These are phyloP conservation scores for Neobulgaria alba DNA, from an alignment of 2,329 filamentous ascomycete genomes.

Conservation along the genomic window DNA sequence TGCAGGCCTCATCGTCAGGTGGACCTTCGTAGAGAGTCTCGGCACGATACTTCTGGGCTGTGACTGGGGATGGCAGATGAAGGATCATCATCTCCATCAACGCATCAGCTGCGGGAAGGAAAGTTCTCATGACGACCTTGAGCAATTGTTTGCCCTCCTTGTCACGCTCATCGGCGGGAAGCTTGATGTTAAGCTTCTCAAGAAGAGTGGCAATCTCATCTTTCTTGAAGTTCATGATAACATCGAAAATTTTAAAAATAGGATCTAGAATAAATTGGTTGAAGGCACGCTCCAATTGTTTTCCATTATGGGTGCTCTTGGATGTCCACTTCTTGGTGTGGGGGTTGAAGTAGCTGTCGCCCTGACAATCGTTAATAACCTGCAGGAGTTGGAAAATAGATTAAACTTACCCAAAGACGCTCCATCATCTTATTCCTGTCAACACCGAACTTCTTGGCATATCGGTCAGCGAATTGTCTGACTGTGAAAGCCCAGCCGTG, in stretches of 20 bases:
- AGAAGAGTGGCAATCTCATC: conserved; percentile 78
- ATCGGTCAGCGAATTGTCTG: conserved; percentile 90
- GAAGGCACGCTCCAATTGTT: conserved; percentile 94
- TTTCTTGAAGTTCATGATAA: conserved; percentile 98
- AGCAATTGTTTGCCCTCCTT: conserved; percentile 96
- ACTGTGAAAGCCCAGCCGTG: conserved; percentile 99
- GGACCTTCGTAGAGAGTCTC: conserved; percentile 99
- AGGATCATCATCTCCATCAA: conserved; percentile 99
- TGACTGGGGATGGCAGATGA: conserved; percentile 91
- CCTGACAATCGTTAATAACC: conserved; percentile 36
- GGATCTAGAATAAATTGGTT: conserved; percentile 99
- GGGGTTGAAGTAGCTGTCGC: conserved; percentile 99
- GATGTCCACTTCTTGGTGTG: conserved; percentile 99
- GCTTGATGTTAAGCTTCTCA: conserved; percentile 93
- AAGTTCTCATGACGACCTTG: conserved; percentile 97
- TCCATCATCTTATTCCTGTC: conserved; percentile 99
- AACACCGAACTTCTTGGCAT: conserved; percentile 99
- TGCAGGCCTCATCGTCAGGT: conserved; percentile 79
- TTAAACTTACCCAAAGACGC: conserved; percentile 78
- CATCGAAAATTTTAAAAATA: conserved; percentile 97
- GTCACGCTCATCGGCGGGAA: conserved; percentile 74
- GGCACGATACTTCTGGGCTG: conserved; percentile 93
- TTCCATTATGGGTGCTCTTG: conserved; percentile 71
- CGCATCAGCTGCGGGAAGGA: conserved; percentile 95
- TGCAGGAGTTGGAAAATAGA: background rate